Evolutionary conservation across 2,329 filamentous ascomycete species (phyloP), one percentile per base, ranked within the genome.

Genomic region (Fusarium mundagurra): DNA sequence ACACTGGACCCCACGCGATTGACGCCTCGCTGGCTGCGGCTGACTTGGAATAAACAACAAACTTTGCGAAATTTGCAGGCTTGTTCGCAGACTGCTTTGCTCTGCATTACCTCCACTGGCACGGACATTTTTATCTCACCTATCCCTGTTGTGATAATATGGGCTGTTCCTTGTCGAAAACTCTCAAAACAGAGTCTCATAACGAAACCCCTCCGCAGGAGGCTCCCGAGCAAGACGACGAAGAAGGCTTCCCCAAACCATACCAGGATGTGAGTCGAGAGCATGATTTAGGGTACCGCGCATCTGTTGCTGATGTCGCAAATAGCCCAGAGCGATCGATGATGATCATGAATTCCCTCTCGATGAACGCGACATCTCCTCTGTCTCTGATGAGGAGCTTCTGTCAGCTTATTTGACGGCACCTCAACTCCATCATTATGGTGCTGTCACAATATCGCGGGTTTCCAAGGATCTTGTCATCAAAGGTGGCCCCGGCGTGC

Each of bases 401-500:
- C 5, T 36, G 8, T 27, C 18, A 16, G 31, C n/a, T 10, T 34
- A 10, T 17, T 24, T 20, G 17, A 20, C 1, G 4, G 31, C 17
- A 12, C 31, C 31, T 20, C 48, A 3, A 38, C 50, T 53, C 27
- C n/a, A 53, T 3, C 8, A 27, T 8, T 27, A 27, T 9, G 50
- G 50, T 1, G 18, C 1, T 38, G n/a, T 53, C 9, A 53, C 2
- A 4, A 2, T 53, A 12, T 3, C 50, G 0, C n/a, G 33, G 2
- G 2, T 53, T 6, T 53, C n/a, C 0, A 38, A 36, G 3, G 0
- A 22, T 3, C 9, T 7, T 2, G 13, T 38, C 9, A 38, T 53
- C 10, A 53, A 53, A 27, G 18, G 18, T 8, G 50, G 50, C 2
- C 18, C n/a, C 1, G 33, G 33, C 10, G 33, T 38, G 5, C 6